Percentiles rank a stretch among this genome's conserved stretches.
Evolutionary conservation across 306 rosid species (phyloP).

Genomic region (Medicago lupulina): DNA sequence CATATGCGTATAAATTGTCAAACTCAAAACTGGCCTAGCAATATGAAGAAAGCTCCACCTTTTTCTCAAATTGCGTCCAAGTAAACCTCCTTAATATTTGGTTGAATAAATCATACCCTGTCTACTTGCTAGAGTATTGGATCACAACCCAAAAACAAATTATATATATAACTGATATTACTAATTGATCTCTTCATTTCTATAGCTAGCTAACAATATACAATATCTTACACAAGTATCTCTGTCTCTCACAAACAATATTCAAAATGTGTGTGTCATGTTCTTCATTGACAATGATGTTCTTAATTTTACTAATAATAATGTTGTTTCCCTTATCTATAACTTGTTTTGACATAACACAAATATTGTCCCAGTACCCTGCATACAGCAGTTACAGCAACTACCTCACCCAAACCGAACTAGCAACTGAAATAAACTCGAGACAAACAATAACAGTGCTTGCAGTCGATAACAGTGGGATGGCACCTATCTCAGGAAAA

Average conservation of each 20-base stretch:
- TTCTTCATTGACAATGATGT: neutral
- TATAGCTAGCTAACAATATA: neutral
- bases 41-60: conserved; percentile 25
- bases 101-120: conserved; percentile 8
- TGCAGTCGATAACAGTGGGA: conserved; percentile 44
- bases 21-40: conserved; percentile 29
- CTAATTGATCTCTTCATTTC: neutral
- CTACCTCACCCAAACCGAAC: conserved; percentile 49
- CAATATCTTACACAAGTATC: too few relatives aligned
- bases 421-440: conserved; percentile 36
- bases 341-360: conserved; percentile 40
- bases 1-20: conserved; percentile 5
- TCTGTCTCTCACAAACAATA: neutral
- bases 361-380: conserved; percentile 40
- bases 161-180: neutral
- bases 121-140: neutral
- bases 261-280: neutral
- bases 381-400: conserved; percentile 43
- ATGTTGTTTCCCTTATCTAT: neutral
- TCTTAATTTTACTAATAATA: neutral
- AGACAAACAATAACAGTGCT: conserved; percentile 44
- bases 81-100: conserved; percentile 28
- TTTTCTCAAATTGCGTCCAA: conserved; percentile 29
- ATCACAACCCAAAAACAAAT: neutral
- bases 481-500: conserved; percentile 45